phyloP scores from a whole-genome alignment of 805 yeast species.

The Wickerhamia fluorescens region DNA sequence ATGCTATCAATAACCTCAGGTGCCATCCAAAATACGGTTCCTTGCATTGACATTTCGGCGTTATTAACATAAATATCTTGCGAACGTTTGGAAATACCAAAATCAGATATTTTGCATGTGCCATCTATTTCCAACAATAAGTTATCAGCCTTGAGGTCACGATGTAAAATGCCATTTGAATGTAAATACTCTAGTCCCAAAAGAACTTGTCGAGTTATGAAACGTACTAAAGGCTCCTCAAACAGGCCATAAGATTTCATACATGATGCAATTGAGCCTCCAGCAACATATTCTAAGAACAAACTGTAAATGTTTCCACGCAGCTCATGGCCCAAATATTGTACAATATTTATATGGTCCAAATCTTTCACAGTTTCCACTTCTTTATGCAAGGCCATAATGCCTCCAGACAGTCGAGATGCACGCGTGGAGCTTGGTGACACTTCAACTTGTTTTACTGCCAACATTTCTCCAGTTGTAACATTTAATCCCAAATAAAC shows the following conservation, averaged over 20 bases:
- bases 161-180: constrained; percentile 77
- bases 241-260: constrained; percentile 78
- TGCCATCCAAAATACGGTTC: constrained; percentile 99
- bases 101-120: constrained; percentile 89
- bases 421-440: constrained; percentile 26
- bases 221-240: constrained; percentile 68
- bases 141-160: constrained; percentile 94
- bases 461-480: constrained; percentile 97
- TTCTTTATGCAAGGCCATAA: constrained; percentile 82
- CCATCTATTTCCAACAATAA: constrained; percentile 85
- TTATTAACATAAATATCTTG: constrained; percentile 79
- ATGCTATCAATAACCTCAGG: constrained; percentile 94
- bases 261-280: constrained; percentile 90
- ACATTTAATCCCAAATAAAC: constrained; percentile 89
- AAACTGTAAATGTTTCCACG: constrained; percentile 68
- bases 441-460: constrained; percentile 88
- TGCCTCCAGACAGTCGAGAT: constrained; percentile 27
- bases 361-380: constrained; percentile 90
- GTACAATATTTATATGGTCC: constrained; percentile 92
- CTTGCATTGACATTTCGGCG: constrained; percentile 97
- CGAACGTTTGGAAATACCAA: constrained; percentile 83
- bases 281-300: constrained; percentile 93
- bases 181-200: constrained; percentile 86
- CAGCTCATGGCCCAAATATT: constrained; percentile 89
- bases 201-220: constrained; percentile 71